Evolutionary conservation across 345 rosid genomes (phyloP).

Genomic region (Bruguiera parviflora): DNA sequence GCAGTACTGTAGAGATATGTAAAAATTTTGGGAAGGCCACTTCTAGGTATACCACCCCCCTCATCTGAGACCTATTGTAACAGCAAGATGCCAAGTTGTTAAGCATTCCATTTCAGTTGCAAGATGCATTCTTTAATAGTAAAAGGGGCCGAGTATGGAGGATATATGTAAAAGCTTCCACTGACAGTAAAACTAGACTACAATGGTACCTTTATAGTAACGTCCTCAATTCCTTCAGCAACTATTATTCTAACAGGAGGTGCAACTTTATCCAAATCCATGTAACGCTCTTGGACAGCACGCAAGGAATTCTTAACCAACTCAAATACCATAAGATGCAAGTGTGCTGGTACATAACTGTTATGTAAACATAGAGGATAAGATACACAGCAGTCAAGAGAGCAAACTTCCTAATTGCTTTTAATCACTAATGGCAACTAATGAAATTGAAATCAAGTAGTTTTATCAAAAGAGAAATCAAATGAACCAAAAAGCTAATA

Average conservation of each 20-base stretch:
- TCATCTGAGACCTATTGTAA: conserved; percentile 77
- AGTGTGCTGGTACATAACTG: conserved; percentile 87
- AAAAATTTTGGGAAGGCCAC: conserved; percentile 95
- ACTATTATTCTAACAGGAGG: conserved; percentile 80
- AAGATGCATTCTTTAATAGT: neutral
- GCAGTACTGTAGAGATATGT: conserved; percentile 97
- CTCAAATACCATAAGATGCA: conserved; percentile 95
- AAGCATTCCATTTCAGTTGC: neutral
- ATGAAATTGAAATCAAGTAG: neutral
- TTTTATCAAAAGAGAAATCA: neutral
- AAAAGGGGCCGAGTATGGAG: neutral
- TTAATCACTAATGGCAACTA: neutral
- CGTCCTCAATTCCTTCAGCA: conserved; percentile 96
- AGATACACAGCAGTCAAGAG: neutral
- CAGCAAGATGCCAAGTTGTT: conserved; percentile 16
- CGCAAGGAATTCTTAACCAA: conserved; percentile 93
- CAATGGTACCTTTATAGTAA: conserved; percentile 71
- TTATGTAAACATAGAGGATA: neutral
- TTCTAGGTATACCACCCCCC: conserved; percentile 96
- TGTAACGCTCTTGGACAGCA: conserved; percentile 79
- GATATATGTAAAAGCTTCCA: neutral
- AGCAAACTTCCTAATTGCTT: neutral
- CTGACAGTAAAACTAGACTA: neutral
- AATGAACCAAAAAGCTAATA: neutral
- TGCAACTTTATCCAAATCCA: conserved; percentile 75